Evolutionary conservation across 2,329 filamentous ascomycete genomes (phyloP).

Genomic region (Balansia obtecta): DNA sequence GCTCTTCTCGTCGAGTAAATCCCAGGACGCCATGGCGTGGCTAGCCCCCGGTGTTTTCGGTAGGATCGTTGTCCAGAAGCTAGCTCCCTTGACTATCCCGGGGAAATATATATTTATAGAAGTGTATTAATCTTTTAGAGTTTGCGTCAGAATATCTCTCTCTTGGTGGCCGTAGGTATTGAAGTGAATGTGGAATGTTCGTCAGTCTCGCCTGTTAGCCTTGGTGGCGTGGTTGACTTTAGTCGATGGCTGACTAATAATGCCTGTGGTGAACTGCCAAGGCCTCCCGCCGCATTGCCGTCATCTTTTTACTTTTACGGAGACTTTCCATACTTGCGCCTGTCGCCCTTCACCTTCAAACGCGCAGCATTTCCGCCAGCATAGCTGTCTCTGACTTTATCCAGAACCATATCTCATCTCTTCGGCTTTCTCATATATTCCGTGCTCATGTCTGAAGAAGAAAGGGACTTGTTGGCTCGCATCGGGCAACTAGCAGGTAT

Average conservation of each 20-base stretch:
- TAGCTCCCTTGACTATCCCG: too few relatives aligned
- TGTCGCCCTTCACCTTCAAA: neutral
- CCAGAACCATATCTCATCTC: neutral
- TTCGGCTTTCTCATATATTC: neutral
- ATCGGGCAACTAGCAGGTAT: slow-evolving; percentile 40
- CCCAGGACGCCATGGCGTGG: slow-evolving; percentile 38
- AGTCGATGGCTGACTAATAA: neutral
- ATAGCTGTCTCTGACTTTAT: neutral
- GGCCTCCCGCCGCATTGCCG: neutral
- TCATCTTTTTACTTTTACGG: neutral
- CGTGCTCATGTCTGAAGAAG: slow-evolving; percentile 33
- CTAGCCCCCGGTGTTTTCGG: neutral
- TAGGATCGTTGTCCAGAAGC: too few relatives aligned
- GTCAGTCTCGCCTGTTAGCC: too few relatives aligned
- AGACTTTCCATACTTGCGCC: neutral
- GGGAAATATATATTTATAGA: too few relatives aligned
- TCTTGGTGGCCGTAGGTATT: too few relatives aligned
- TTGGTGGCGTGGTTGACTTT: too few relatives aligned
- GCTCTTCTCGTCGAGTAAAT: slow-evolving; percentile 60
- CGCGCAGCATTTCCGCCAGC: neutral
- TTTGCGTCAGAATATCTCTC: too few relatives aligned
- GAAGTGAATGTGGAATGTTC: too few relatives aligned
- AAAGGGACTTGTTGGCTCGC: slow-evolving; percentile 39
- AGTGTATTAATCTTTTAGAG: too few relatives aligned
- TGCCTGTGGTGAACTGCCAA: neutral